Base-by-base conservation (phyloP, 1,139 yeast species). In the Spathaspora jeffriesii region DNA sequence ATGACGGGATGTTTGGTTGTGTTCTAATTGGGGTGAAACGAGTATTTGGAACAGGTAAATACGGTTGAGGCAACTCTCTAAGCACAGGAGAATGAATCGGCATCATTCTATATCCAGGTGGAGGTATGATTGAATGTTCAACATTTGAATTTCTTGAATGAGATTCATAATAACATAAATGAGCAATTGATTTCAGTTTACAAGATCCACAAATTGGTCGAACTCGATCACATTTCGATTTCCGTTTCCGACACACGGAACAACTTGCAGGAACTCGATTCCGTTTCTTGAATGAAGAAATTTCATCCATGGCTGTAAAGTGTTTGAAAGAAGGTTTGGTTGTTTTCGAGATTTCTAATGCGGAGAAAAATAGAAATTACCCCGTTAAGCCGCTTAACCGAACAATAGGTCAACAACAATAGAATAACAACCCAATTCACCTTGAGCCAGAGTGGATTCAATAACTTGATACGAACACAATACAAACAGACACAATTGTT, bases 171-270 rank as follows among this genome's bases (percentile, higher is more conserved):
- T 73, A 82, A 54, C 95, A 87, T 32, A 85, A 66, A 62, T 86
- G 91, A 23, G 87, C 85, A 21, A 86, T 86, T 14, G 89, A 87
- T 47, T 86, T 85, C 65, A 82, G 82, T 45, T 78, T 76, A 68
- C 95, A 87, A 44, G 85, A 79, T 5, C 87, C 81, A 66, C 95
- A 87, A 36, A 84, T 82, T 1, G 95, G 95, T 56, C 78, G 75
- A 38, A 72, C 74, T 54, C 86, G 71, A 59, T 84, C 89, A 72
- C 90, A 84, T 58, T 65, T 67, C 43, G 73, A 67, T 56, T 75
- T 75, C 44, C 80, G 58, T 53, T 72, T 73, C 30, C 79, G 69
- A 54, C 80, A 75, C 14, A 75, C 77, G 44, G 74, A 71, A 54
- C 80, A 75, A 39, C 77, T 71, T 5, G 78, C 71, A 15, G 79